These are phyloP conservation scores for Triadica sebifera DNA, from an alignment of 345 rosid species.

Conservation along the genomic window DNA sequence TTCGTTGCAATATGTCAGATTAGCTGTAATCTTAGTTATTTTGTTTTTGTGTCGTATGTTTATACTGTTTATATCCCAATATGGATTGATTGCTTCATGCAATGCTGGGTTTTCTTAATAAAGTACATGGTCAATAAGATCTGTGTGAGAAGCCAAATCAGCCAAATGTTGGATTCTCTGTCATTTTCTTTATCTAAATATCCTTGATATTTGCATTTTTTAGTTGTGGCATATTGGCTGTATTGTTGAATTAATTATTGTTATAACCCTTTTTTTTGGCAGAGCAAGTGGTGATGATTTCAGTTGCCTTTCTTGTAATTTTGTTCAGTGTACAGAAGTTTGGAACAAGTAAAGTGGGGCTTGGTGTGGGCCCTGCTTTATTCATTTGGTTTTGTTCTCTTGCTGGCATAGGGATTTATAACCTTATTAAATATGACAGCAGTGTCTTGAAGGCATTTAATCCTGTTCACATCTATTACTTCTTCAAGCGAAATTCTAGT, in stretches of 20 bases:
- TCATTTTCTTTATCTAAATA: background rate
- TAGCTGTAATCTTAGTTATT: background rate
- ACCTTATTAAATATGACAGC: conserved; percentile 69
- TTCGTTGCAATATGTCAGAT: background rate
- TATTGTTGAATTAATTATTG: conserved; percentile 24
- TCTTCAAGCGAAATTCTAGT: conserved; percentile 78
- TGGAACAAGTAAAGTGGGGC: conserved; percentile 99
- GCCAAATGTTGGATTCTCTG: conserved; percentile 8
- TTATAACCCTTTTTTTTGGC: conserved; percentile 41
- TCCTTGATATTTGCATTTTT: conserved; percentile 7
- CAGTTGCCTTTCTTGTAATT: conserved; percentile 84
- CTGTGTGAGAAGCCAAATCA: background rate
- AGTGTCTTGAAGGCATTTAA: conserved; percentile 85
- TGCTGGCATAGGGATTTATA: conserved; percentile 85
- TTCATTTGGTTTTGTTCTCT: conserved; percentile 96
- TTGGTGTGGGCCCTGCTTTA: conserved; percentile 90
- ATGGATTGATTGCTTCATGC: background rate
- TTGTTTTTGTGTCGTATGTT: background rate
- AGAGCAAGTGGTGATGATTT: conserved; percentile 91
- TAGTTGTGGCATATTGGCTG: conserved; percentile 7
- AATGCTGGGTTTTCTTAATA: background rate
- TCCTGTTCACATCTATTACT: conserved; percentile 83
- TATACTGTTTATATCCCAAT: background rate
- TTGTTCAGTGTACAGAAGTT: conserved; percentile 94
- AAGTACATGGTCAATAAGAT: background rate